Base-by-base conservation (phyloP, 2,329 filamentous ascomycete species). In the Pestalotiopsis fici region DNA sequence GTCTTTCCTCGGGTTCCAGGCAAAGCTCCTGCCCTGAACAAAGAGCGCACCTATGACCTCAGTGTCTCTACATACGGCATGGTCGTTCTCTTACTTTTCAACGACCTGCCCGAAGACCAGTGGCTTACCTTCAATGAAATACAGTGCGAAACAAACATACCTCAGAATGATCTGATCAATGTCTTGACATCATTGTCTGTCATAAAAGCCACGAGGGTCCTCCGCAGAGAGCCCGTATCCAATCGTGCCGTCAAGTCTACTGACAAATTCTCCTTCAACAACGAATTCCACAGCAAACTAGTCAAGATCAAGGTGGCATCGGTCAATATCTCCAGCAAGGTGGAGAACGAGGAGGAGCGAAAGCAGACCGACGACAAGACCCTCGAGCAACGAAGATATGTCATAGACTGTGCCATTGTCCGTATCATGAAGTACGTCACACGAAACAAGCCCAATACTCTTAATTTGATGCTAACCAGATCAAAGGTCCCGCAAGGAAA, bases 11-110 rank as follows among this genome's bases (percentile, higher is more conserved):
- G 89, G 74, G 84, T 93, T 1, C 86, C 89, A 50, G 91, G 92
- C 39, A 94, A 94, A 74, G 87, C 90, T 13, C 88, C 90, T 2
- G 84, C 82, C 0, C 77, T 91, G 25, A 85, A 86, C 67, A 88
- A 86, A 67, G 90, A 92, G 70, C 86, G 92, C 39, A 90, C 91
- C 43, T 95, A 98, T 75, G 96, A 99, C 74, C 84, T 99, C 66
- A 97, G 94, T 69, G 94, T 97, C 23, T 92, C 94, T 1, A 98
- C 96, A 0, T 96, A 96, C 77, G 94, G 91, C 73, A 97, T 98
- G 93, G 83, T 98, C 23, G 90, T 98, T 27, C 81, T 99, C 23
- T 79, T 97, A 57, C 87, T 98, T 0, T 99, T 98, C 85, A 98
- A 98, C 74, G 90, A 95, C 47, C 75, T 97, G 0, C 77, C 77